phyloP scores from a whole-genome alignment of 495 filamentous ascomycete species.

The Melanomma pulvis-pyrius region DNA sequence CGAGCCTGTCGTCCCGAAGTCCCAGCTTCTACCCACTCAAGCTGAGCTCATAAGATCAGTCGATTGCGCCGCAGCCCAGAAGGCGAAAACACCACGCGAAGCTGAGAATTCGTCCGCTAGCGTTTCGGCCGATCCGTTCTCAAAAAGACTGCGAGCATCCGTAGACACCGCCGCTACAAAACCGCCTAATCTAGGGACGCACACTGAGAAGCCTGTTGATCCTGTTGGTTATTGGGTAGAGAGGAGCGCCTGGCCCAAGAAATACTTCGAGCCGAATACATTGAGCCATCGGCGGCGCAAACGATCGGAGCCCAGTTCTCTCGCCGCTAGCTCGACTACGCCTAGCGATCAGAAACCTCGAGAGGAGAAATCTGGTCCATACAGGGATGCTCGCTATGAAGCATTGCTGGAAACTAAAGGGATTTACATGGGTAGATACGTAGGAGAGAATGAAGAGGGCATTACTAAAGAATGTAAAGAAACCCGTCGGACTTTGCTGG shows the following conservation, averaged over 20 bases:
- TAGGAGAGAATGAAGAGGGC: neutral
- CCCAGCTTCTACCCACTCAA: conserved; percentile 11
- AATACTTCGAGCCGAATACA: conserved; percentile 1
- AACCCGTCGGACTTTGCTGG: conserved; percentile 23
- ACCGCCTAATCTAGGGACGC: neutral
- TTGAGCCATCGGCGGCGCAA: conserved; percentile 40
- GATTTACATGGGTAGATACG: neutral
- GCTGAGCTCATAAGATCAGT: conserved; percentile 14
- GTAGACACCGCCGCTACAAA: conserved; percentile 2
- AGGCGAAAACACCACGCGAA: conserved; percentile 26
- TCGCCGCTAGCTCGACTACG: conserved; percentile 40
- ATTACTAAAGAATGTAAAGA: conserved; percentile 24
- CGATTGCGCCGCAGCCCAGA: conserved; percentile 1
- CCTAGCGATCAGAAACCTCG: conserved; percentile 49
- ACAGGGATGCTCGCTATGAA: conserved; percentile 38
- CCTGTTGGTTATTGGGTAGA: conserved; percentile 7
- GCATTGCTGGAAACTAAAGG: conserved; percentile 22
- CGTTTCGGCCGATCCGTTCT: conserved; percentile 6
- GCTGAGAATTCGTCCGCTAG: neutral
- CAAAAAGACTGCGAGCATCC: conserved; percentile 23
- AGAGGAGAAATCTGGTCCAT: conserved; percentile 47
- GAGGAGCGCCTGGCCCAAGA: conserved; percentile 2
- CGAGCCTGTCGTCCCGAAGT: conserved; percentile 1
- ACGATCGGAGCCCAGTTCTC: conserved; percentile 40
- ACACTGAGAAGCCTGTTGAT: neutral